phyloP scores from a whole-genome alignment of 768 basidiomycete species.

The Agaricus sinodeliciosus region DNA sequence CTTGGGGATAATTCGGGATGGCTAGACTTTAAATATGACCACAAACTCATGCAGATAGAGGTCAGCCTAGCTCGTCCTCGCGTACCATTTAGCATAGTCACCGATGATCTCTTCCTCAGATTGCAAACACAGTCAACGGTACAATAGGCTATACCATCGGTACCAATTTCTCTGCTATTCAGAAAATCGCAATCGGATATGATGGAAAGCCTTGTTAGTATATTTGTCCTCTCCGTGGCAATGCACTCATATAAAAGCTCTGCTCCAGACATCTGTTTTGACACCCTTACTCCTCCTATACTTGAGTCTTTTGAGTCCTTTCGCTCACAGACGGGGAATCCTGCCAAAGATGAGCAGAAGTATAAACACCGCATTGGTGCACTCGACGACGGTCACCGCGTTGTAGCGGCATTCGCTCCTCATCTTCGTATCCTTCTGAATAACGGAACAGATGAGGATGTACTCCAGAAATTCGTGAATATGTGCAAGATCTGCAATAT shows the following conservation, averaged over 20 bases:
- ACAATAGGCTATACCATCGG: slow-evolving; percentile 42
- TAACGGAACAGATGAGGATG: slow-evolving; percentile 37
- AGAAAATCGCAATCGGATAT: slow-evolving; percentile 52
- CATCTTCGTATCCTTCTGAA: slow-evolving; percentile 61
- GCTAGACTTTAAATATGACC: slow-evolving; percentile 60
- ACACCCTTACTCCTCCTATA: slow-evolving; percentile 56
- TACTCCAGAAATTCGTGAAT: slow-evolving; percentile 40
- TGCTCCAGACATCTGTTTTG: slow-evolving; percentile 57
- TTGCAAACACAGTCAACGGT: slow-evolving; percentile 52
- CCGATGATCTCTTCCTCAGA: slow-evolving; percentile 27
- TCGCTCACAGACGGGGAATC: slow-evolving; percentile 38
- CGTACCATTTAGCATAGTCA: not conserved
- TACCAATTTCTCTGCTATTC: slow-evolving; percentile 51
- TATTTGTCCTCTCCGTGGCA: not conserved
- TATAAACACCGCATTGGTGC: slow-evolving; percentile 53
- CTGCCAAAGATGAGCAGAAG: slow-evolving; percentile 31
- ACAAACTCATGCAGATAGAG: slow-evolving; percentile 57
- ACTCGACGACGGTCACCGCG: slow-evolving; percentile 50
- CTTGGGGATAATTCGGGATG: slow-evolving; percentile 38
- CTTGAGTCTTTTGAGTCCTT: slow-evolving; percentile 58
- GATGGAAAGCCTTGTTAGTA: slow-evolving; percentile 62
- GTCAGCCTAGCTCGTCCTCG: slow-evolving; percentile 26
- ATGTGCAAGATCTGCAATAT: slow-evolving; percentile 48
- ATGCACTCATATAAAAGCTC: not conserved
- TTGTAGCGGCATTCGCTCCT: slow-evolving; percentile 63